Conservation (phyloP, 2,329 filamentous ascomycete genomes). For the Aureobasidium sp. region DNA sequence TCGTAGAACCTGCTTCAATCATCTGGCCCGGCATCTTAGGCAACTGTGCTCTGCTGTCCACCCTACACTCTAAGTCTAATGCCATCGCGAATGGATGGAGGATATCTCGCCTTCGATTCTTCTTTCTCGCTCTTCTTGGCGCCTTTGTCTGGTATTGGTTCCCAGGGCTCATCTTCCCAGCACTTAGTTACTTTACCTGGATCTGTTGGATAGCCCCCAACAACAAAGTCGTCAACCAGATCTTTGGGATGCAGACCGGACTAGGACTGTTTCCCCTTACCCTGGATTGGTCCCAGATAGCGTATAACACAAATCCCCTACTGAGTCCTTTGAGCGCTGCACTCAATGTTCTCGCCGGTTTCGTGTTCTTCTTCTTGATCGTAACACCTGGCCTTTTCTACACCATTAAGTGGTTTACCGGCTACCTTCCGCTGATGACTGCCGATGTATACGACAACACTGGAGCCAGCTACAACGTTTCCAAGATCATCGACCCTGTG, state of each 20-base stretch:
- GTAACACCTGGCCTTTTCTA: conserved; percentile 40
- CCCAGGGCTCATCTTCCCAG: conserved; percentile 73
- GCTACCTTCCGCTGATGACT: conserved; percentile 81
- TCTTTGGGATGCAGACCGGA: conserved; percentile 80
- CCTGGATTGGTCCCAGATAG: conserved; percentile 87
- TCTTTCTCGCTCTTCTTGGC: conserved; percentile 63
- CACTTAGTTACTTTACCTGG: conserved; percentile 81
- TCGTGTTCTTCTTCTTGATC: conserved; percentile 39
- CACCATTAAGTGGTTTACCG: conserved; percentile 51
- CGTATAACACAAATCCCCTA: conserved; percentile 69
- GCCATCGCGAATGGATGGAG: conserved; percentile 58
- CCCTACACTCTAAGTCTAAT: conserved; percentile 70
- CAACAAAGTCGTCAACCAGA: conserved; percentile 76
- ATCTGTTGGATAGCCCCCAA: conserved; percentile 84
- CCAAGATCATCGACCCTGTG: conserved; percentile 61
- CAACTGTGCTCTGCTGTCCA: conserved; percentile 83
- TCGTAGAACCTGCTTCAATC: conserved; percentile 81
- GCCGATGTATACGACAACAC: conserved; percentile 80
- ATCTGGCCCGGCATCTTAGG: conserved; percentile 86
- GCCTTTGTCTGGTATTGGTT: conserved; percentile 80
- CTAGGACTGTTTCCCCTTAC: conserved; percentile 65
- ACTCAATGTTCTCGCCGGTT: conserved; percentile 39
- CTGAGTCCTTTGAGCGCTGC: conserved; percentile 33
- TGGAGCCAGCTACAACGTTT: conserved; percentile 72
- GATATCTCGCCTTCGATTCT: conserved; percentile 78